Percentiles rank a stretch among this genome's conserved stretches.
phyloP scores from a whole-genome alignment of 148 eudicot species.

The Talinum fruticosum region DNA sequence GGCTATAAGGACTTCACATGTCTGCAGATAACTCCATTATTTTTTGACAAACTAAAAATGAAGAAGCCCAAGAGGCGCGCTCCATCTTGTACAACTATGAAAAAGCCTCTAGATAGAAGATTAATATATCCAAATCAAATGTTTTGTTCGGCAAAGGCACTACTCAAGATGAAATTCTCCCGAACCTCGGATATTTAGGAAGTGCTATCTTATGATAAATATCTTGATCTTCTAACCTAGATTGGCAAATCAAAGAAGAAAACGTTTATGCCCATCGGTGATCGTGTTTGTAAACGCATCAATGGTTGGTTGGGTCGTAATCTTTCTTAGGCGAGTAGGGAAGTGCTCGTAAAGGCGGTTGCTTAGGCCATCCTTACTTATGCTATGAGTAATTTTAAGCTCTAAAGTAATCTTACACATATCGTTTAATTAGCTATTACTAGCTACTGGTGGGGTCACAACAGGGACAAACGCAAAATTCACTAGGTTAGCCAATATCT shows the following conservation, averaged over 20 bases:
- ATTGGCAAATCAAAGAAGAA: not conserved
- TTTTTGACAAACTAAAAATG: too few relatives aligned
- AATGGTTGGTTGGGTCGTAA: not conserved
- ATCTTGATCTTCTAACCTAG: not conserved
- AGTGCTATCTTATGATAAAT: not conserved
- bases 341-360: constrained; percentile 8
- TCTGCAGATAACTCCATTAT: too few relatives aligned
- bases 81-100: too few relatives aligned
- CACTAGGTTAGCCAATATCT: not conserved
- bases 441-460: not conserved
- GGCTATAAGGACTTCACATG: too few relatives aligned
- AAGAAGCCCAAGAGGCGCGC: too few relatives aligned
- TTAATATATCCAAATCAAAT: too few relatives aligned
- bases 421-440: not conserved
- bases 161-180: too few relatives aligned
- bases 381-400: not conserved
- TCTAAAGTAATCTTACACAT: not conserved
- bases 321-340: not conserved
- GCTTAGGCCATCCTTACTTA: constrained; percentile 10
- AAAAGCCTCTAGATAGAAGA: too few relatives aligned
- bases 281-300: not conserved
- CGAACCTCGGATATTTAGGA: not conserved
- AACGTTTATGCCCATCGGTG: not conserved
- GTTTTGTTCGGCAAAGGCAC: too few relatives aligned
- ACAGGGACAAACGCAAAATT: not conserved